Percentiles rank a stretch among this genome's conserved stretches.
Conservation (phyloP, 2,329 filamentous ascomycete genomes). For the Leptographium flavum region DNA sequence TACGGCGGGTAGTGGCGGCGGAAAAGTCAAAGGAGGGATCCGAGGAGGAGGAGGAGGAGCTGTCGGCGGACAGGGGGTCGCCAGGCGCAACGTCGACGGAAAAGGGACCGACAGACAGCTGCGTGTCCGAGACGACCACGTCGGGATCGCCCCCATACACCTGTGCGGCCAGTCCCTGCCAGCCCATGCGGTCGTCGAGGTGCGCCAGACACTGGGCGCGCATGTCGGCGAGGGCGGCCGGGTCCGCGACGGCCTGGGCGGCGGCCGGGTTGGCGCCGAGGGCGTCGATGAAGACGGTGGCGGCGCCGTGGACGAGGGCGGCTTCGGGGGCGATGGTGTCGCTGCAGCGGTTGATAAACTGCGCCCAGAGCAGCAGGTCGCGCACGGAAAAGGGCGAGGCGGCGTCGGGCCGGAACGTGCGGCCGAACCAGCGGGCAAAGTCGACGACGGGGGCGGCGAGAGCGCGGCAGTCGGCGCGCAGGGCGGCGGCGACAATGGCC, state of each 20-base stretch:
- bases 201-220: conserved; percentile 58
- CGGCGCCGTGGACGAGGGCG: conserved; percentile 64
- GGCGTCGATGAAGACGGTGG: conserved; percentile 91
- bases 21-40: conserved; percentile 61
- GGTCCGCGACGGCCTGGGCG: conserved; percentile 61
- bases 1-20: conserved; percentile 78
- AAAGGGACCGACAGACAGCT: conserved; percentile 62
- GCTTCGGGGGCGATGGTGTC: conserved; percentile 18
- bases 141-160: conserved; percentile 48
- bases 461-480: conserved; percentile 32
- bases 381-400: conserved; percentile 75
- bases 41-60: background rate
- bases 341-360: conserved; percentile 66
- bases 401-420: conserved; percentile 60
- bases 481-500: conserved; percentile 70
- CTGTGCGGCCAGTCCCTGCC: conserved; percentile 32
- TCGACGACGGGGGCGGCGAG: conserved; percentile 59
- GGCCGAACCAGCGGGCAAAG: conserved; percentile 89
- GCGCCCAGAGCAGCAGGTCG: conserved; percentile 84
- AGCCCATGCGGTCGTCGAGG: conserved; percentile 50
- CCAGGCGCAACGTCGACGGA: conserved; percentile 28
- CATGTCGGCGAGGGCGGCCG: conserved; percentile 52
- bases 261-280: conserved; percentile 92
- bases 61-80: background rate
- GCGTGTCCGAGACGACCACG: conserved; percentile 36